phyloP scores from a whole-genome alignment of 805 yeast species.

The Saturnispora ahearnii region DNA sequence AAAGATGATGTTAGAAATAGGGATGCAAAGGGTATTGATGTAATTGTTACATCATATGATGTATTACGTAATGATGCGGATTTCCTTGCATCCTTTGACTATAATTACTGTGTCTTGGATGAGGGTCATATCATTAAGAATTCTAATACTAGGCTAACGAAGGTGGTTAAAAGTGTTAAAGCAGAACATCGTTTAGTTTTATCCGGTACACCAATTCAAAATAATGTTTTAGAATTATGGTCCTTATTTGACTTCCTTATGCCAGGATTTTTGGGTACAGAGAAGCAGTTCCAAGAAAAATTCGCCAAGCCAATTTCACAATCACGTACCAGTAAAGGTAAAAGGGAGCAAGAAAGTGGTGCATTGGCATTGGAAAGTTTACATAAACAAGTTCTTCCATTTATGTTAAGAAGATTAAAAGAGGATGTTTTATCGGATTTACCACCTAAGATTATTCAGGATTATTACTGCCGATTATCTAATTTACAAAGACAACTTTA shows the following conservation, averaged over 20 bases:
- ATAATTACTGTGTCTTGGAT: constrained; percentile 91
- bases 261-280: constrained; percentile 98
- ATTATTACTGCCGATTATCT: constrained; percentile 92
- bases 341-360: constrained; percentile 95
- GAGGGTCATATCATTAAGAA: constrained; percentile 98
- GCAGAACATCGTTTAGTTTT: constrained; percentile 87
- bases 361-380: constrained; percentile 91
- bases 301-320: constrained; percentile 98
- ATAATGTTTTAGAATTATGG: constrained; percentile 94
- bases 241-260: constrained; percentile 92
- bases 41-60: constrained; percentile 92
- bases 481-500: constrained; percentile 83
- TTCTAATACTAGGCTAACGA: constrained; percentile 77
- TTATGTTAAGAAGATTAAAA: constrained; percentile 89
- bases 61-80: constrained; percentile 89
- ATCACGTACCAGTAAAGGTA: constrained; percentile 78
- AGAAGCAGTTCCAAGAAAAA: constrained; percentile 84
- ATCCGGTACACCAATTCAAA: constrained; percentile 97
- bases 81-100: constrained; percentile 48
- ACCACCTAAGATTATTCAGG: constrained; percentile 98
- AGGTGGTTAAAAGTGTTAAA: constrained; percentile 70
- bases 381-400: constrained; percentile 94
- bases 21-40: constrained; percentile 36
- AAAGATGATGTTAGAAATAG: constrained; percentile 42
- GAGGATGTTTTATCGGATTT: constrained; percentile 93